A percentile compares a stretch with the other conserved stretches of the same genome.
Conservation (phyloP, 148 eudicot genomes). For the Chenopodium quinoa region DNA sequence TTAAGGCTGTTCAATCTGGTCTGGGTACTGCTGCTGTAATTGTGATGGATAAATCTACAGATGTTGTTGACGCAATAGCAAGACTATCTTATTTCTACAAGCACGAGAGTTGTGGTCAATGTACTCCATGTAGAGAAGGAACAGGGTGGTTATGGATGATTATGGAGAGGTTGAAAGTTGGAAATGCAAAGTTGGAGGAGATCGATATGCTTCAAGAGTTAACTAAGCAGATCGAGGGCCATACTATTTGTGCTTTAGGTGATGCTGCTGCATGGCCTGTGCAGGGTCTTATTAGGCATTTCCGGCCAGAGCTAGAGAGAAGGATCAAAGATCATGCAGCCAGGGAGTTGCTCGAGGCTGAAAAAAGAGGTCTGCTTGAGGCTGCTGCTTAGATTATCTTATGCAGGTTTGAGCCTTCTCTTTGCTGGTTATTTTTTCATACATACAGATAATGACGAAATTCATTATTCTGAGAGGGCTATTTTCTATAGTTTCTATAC, state of each 20-base stretch:
- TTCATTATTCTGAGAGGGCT: background rate
- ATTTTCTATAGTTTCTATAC: background rate
- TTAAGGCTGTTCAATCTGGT: conserved; percentile 84
- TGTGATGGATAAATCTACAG: conserved; percentile 96
- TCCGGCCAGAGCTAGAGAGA: conserved; percentile 89
- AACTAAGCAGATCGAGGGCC: conserved; percentile 97
- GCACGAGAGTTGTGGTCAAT: conserved; percentile 93
- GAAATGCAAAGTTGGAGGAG: conserved; percentile 90
- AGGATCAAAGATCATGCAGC: conserved; percentile 83
- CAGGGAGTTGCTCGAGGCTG: conserved; percentile 66
- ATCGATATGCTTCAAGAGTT: conserved; percentile 94
- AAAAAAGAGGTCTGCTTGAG: conserved; percentile 60
- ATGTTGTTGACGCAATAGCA: conserved; percentile 88
- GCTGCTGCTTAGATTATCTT: conserved; percentile 53
- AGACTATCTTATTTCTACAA: conserved; percentile 91
- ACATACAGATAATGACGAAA: background rate
- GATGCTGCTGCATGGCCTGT: conserved; percentile 99
- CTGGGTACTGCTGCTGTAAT: conserved; percentile 93
- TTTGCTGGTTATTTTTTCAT: background rate
- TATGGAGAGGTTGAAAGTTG: conserved; percentile 84
- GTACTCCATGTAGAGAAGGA: conserved; percentile 92
- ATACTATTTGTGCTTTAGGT: conserved; percentile 91
- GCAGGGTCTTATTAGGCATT: conserved; percentile 94
- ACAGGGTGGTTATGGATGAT: conserved; percentile 93
- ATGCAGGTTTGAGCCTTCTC: conserved; percentile 38